A percentile compares a stretch with the other conserved stretches of the same genome.
Conservation (phyloP, 331 rosid genomes). For the Quercus lobata region DNA sequence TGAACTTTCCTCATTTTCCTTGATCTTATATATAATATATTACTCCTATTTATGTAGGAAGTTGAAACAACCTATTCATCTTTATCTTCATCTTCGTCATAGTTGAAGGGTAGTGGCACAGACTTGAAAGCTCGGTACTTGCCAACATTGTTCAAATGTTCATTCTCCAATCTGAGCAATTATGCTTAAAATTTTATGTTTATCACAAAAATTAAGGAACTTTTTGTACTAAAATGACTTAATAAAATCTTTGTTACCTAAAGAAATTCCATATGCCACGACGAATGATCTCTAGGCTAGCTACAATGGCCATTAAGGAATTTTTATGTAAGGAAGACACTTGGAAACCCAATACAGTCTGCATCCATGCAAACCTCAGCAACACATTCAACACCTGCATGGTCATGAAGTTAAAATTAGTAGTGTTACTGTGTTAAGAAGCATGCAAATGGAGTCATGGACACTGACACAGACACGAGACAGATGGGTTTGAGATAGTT, state of each 20-base stretch:
- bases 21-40: no score
- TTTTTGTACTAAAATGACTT: no score
- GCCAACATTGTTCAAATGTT: conserved; percentile 69
- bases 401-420: neutral
- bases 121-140: conserved; percentile 66
- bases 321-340: conserved; percentile 39
- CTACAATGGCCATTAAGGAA: conserved; percentile 38
- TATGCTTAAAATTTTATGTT: neutral
- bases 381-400: conserved; percentile 56
- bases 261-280: conserved; percentile 76
- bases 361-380: conserved; percentile 76
- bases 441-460: no score
- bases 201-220: neutral
- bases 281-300: conserved; percentile 65
- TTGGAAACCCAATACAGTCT: conserved; percentile 42
- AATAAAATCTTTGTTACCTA: conserved; percentile 26
- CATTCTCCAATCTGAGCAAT: conserved; percentile 59
- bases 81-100: conserved; percentile 53
- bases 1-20: no score
- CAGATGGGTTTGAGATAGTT: no score
- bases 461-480: no score
- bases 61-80: conserved; percentile 20
- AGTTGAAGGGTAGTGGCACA: conserved; percentile 59
- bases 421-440: no score
- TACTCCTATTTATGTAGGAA: no score